Evolutionary conservation across 2,329 filamentous ascomycete species (phyloP).

Genomic region (Penicillium oxalicum): DNA sequence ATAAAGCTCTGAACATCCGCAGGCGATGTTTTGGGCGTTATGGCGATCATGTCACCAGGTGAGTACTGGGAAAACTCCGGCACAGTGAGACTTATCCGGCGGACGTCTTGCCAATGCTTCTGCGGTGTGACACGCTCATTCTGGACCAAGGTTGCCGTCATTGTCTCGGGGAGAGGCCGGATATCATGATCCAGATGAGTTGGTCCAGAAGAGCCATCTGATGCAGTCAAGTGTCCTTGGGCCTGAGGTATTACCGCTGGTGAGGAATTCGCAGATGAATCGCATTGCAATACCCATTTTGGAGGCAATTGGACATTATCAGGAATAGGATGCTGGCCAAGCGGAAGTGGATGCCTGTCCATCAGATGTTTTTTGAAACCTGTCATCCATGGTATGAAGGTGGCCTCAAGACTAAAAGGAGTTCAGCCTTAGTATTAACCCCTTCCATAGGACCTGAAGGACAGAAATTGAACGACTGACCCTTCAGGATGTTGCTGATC

Average conservation of each 20-base stretch:
- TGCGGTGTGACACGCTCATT: conserved; percentile 70
- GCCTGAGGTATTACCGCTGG: not conserved
- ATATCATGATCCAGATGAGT: conserved; percentile 37
- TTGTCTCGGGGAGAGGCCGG: conserved; percentile 54
- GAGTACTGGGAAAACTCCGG: conserved; percentile 44
- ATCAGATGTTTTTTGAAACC: conserved; percentile 62
- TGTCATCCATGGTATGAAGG: conserved; percentile 71
- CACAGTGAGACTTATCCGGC: conserved; percentile 61
- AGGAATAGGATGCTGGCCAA: conserved; percentile 63
- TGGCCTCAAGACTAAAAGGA: conserved; percentile 64
- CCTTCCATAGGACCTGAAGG: not conserved
- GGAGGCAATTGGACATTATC: conserved; percentile 69
- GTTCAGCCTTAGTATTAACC: not conserved
- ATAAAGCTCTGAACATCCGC: conserved; percentile 75
- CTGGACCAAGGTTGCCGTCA: conserved; percentile 53
- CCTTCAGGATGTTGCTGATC: conserved; percentile 93
- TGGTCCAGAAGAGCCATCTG: conserved; percentile 18
- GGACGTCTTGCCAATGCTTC: conserved; percentile 89
- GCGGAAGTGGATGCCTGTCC: conserved; percentile 61
- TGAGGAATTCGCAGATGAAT: not conserved
- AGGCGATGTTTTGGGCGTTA: conserved; percentile 83
- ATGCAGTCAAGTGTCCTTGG: conserved; percentile 1
- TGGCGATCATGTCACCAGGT: conserved; percentile 73
- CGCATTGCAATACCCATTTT: conserved; percentile 55
- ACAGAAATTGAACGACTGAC: conserved; percentile 44